phyloP scores from a whole-genome alignment of 2,329 filamentous ascomycete genomes.

The Pseudopyrenochaeta lycopersici region DNA sequence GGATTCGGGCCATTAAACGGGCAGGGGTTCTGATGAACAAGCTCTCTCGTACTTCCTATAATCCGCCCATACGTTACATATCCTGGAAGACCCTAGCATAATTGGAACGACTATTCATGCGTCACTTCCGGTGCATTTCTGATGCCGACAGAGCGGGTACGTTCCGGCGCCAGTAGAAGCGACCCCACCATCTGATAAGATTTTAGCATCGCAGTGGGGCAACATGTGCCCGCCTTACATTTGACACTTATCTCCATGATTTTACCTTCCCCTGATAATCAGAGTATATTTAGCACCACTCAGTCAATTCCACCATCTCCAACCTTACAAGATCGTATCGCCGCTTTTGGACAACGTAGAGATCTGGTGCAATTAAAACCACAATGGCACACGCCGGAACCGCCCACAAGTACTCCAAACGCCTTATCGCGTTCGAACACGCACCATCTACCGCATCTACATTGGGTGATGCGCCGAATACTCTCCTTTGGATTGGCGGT shows the following conservation, averaged over 20 bases:
- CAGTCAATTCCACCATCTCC: not conserved
- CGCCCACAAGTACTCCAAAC: slow-evolving; percentile 53
- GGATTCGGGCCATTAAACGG: slow-evolving; percentile 34
- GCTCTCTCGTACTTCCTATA: not conserved
- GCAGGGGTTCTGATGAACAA: slow-evolving; percentile 19
- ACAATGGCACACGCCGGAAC: slow-evolving; percentile 49
- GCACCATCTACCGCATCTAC: slow-evolving; percentile 36
- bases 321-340: too few relatives aligned
- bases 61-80: not conserved
- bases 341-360: too few relatives aligned
- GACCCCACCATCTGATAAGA: slow-evolving; percentile 17
- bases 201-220: not conserved
- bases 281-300: not conserved
- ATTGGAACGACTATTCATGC: too few relatives aligned
- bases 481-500: slow-evolving; percentile 74
- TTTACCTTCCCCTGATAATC: too few relatives aligned
- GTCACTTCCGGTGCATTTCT: not conserved
- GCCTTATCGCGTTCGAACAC: slow-evolving; percentile 58
- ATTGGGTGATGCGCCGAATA: slow-evolving; percentile 54
- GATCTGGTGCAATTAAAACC: not conserved
- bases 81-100: not conserved
- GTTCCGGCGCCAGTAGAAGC: not conserved
- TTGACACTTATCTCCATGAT: too few relatives aligned
- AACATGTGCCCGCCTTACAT: not conserved
- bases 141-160: not conserved